phyloP scores from a whole-genome alignment of 768 basidiomycete species.

The Kockovaella imperatae region DNA sequence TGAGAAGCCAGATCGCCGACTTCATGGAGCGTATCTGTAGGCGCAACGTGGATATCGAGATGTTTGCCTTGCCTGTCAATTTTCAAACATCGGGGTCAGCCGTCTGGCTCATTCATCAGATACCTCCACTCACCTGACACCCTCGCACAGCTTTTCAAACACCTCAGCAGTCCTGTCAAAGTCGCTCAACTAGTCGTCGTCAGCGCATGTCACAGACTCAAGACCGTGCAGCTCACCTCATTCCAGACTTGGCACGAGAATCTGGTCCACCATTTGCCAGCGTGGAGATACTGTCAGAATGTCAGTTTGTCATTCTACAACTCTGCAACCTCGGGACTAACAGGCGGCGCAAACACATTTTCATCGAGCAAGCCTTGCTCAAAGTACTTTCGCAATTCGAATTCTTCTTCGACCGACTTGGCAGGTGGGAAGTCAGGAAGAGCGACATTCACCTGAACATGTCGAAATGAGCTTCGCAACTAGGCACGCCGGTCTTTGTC shows the following conservation, averaged over 20 bases:
- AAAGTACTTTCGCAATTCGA: constrained; percentile 18
- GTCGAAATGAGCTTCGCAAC: neutral
- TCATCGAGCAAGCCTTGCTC: constrained; percentile 27
- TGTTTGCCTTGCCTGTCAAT: neutral
- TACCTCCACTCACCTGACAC: constrained; percentile 9
- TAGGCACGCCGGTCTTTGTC: constrained; percentile 5
- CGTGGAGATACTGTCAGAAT: constrained; percentile 23
- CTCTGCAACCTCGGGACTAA: constrained; percentile 10
- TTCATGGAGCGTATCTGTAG: no score
- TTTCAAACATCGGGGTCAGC: no score
- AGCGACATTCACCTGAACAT: constrained; percentile 30
- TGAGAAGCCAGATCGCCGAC: no score
- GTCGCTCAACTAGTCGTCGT: constrained; percentile 8
- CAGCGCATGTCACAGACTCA: neutral
- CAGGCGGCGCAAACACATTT: constrained; percentile 26
- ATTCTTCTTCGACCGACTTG: constrained; percentile 9
- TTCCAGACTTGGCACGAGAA: constrained; percentile 40
- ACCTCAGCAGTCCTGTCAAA: constrained; percentile 13
- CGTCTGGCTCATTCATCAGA: no score
- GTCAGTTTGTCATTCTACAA: neutral
- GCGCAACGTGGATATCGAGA: no score
- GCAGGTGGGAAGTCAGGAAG: constrained; percentile 21
- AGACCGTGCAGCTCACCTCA: constrained; percentile 16
- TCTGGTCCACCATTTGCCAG: constrained; percentile 32
- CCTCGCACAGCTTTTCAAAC: constrained; percentile 5